These are phyloP conservation scores for Hygrophoropsis aurantiaca DNA, from an alignment of 768 basidiomycete species.

Conservation along the genomic window DNA sequence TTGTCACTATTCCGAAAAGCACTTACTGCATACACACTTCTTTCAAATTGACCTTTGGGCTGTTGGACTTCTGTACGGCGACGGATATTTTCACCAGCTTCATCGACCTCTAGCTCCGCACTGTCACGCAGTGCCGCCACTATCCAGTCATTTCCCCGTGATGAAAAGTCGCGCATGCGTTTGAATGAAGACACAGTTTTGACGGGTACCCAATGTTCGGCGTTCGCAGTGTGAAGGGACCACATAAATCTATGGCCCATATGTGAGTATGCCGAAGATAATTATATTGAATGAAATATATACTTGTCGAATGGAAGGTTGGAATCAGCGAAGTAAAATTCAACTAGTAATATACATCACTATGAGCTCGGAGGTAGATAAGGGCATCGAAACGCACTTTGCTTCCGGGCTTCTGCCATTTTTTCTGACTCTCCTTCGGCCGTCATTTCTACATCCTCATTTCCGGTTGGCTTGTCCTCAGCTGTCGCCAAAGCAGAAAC, in stretches of 20 bases:
- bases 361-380: not conserved
- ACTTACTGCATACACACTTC: slow-evolving; percentile 89
- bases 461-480: slow-evolving; percentile 8
- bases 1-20: not conserved
- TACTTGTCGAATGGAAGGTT: slow-evolving; percentile 92
- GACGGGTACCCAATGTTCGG: slow-evolving; percentile 89
- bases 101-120: slow-evolving; percentile 70
- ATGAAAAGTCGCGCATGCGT: slow-evolving; percentile 78
- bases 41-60: slow-evolving; percentile 75
- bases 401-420: slow-evolving; percentile 50
- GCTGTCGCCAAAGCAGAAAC: slow-evolving; percentile 8
- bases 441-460: slow-evolving; percentile 17
- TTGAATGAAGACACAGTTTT: slow-evolving; percentile 90
- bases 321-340: slow-evolving; percentile 96
- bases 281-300: slow-evolving; percentile 9
- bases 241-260: slow-evolving; percentile 79
- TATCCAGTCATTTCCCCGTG: slow-evolving; percentile 67
- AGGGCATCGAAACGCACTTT: slow-evolving; percentile 41
- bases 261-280: not conserved
- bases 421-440: slow-evolving; percentile 41
- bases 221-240: slow-evolving; percentile 78
- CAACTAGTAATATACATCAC: slow-evolving; percentile 53
- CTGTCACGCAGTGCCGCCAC: slow-evolving; percentile 59
- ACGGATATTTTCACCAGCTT: slow-evolving; percentile 69
- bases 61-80: slow-evolving; percentile 73